Conservation (phyloP, 306 rosid genomes). For the Glycine latifolia region DNA sequence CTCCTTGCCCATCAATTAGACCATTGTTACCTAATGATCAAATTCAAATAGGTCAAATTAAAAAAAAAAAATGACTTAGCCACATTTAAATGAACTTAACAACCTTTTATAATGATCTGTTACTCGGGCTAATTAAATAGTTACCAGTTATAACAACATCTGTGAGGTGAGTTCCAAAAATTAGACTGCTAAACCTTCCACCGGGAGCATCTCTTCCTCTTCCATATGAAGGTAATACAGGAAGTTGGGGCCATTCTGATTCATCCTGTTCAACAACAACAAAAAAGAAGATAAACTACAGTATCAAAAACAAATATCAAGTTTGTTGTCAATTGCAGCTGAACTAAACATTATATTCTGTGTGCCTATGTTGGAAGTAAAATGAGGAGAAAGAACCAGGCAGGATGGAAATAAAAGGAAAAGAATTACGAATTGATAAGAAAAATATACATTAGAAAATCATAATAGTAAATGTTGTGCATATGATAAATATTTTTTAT, state of each 20-base stretch:
- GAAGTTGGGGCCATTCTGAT: slow-evolving; percentile 68
- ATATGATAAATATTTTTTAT: neutral
- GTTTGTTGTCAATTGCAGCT: neutral
- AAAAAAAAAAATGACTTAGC: neutral
- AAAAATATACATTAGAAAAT: neutral
- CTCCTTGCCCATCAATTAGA: slow-evolving; percentile 92
- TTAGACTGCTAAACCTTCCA: slow-evolving; percentile 69
- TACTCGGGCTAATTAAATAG: neutral
- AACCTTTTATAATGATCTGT: neutral
- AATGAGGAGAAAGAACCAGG: neutral
- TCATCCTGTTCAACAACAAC: slow-evolving; percentile 54
- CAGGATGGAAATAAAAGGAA: neutral
- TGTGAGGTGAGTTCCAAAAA: slow-evolving; percentile 74
- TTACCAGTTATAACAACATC: slow-evolving; percentile 82
- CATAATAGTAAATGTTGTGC: neutral
- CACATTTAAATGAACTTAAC: neutral
- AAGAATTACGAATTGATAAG: neutral
- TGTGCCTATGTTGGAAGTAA: neutral
- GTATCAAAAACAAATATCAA: neutral
- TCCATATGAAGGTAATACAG: slow-evolving; percentile 71
- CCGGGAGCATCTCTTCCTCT: slow-evolving; percentile 67
- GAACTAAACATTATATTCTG: too few species aligned
- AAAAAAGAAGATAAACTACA: too few species aligned
- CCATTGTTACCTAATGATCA: slow-evolving; percentile 72
- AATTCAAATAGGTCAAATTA: neutral